phyloP scores from a whole-genome alignment of 2,329 filamentous ascomycete genomes.

The Neodidymelliopsis sp. region DNA sequence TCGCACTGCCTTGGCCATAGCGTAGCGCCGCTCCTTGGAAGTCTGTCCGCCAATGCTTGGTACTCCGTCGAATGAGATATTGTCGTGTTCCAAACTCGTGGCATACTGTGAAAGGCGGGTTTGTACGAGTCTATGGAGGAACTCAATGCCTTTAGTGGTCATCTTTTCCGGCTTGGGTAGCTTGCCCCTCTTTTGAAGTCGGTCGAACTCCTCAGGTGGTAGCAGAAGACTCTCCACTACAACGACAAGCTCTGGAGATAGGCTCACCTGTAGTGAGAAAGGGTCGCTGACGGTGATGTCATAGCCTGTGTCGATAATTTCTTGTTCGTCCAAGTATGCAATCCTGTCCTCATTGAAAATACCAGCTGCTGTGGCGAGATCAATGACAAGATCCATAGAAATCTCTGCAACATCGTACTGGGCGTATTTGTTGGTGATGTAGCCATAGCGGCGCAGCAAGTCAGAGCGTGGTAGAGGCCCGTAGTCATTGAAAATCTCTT shows the following conservation, averaged over 20 bases:
- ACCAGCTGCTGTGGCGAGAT: constrained; percentile 20
- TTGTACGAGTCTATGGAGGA: constrained; percentile 52
- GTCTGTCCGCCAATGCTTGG: constrained; percentile 21
- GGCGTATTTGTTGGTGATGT: constrained; percentile 79
- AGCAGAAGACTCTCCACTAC: constrained; percentile 57
- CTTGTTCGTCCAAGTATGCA: constrained; percentile 67
- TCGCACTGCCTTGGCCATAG: constrained; percentile 72
- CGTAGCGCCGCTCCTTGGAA: constrained; percentile 38
- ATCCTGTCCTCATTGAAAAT: constrained; percentile 40
- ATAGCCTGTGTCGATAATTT: constrained; percentile 76
- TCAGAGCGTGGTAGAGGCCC: constrained; percentile 84
- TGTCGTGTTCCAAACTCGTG: constrained; percentile 61
- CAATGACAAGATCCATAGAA: constrained; percentile 64
- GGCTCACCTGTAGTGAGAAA: constrained; percentile 45
- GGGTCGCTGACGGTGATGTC: constrained; percentile 56
- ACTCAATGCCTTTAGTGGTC: constrained; percentile 47
- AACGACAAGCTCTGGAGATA: constrained; percentile 53
- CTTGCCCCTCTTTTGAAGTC: constrained; percentile 52
- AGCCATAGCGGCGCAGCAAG: constrained; percentile 83
- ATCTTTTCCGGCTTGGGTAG: constrained; percentile 54
- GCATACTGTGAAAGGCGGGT: constrained; percentile 58
- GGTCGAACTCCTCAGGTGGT: constrained; percentile 50
- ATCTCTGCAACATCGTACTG: constrained; percentile 86
- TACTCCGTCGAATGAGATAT: constrained; percentile 57
- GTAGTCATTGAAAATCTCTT: constrained; percentile 89